A percentile compares a stretch with the other conserved stretches of the same genome.
Evolutionary conservation across 2,329 filamentous ascomycete species (phyloP).

Genomic region (Onygenales sp.): DNA sequence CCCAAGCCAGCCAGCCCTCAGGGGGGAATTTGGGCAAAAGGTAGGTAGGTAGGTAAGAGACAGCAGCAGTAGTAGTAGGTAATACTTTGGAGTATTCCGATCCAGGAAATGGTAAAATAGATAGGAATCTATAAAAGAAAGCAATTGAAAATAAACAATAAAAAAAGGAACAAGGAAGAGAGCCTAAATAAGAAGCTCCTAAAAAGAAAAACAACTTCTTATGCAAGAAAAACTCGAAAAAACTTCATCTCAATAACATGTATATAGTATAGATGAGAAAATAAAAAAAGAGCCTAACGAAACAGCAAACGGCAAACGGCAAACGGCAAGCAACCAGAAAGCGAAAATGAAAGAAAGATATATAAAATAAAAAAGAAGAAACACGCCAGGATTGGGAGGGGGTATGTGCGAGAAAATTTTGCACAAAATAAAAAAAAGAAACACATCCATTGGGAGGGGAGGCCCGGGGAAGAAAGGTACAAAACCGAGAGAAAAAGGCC

Average conservation of each 20-base stretch:
- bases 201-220: background rate
- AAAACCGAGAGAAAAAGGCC: background rate
- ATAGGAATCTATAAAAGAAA: background rate
- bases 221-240: background rate
- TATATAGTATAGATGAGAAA: background rate
- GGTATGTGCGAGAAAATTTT: slow-evolving; percentile 3
- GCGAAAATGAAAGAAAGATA: background rate
- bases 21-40: no score
- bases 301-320: background rate
- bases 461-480: background rate
- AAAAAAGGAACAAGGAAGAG: background rate
- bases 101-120: background rate
- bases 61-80: no score
- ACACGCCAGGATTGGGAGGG: background rate
- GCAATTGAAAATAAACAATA: background rate
- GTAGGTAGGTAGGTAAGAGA: no score
- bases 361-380: background rate
- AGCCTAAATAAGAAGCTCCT: background rate
- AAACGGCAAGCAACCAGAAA: background rate
- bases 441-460: background rate
- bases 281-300: background rate
- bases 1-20: no score
- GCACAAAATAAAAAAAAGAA: background rate
- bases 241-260: background rate
- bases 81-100: no score